Evolutionary conservation across 2,329 filamentous ascomycete genomes (phyloP).

Genomic region (Ophiostoma himal-ulmi): DNA sequence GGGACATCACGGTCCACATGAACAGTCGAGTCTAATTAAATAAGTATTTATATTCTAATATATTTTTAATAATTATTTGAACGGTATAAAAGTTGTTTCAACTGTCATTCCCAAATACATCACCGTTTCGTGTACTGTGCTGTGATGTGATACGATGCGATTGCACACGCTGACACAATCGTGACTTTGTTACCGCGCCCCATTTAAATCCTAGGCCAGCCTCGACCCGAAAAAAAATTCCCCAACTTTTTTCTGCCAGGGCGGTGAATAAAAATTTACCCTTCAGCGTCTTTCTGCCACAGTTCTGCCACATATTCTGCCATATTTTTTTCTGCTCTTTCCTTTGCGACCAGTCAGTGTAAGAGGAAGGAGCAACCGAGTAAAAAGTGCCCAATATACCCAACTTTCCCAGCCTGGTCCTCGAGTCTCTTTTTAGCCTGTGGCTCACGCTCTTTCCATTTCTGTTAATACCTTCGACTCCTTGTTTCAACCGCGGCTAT

Average conservation of each 20-base stretch:
- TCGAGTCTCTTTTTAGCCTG: not conserved
- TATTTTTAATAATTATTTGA: too few species aligned
- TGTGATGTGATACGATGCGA: too few species aligned
- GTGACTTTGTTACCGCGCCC: not conserved
- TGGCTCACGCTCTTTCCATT: not conserved
- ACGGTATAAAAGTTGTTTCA: too few species aligned
- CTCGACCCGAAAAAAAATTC: constrained; percentile 9
- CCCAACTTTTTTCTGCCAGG: constrained; percentile 17
- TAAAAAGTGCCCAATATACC: constrained; percentile 8
- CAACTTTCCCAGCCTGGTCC: not conserved
- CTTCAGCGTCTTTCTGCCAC: constrained; percentile 11
- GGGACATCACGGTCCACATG: too few species aligned
- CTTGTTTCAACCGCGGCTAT: constrained; percentile 15
- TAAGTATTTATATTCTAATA: too few species aligned
- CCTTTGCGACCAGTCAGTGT: constrained; percentile 9
- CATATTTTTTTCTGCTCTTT: constrained; percentile 11
- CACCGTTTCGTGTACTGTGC: too few species aligned
- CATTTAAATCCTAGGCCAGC: not conserved
- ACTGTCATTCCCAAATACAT: too few species aligned
- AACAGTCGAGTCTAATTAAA: too few species aligned
- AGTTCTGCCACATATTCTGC: not conserved
- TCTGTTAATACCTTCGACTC: constrained; percentile 2
- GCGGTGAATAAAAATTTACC: constrained; percentile 15
- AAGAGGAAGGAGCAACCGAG: constrained; percentile 8
- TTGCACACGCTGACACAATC: not conserved